Evolutionary conservation across 2,329 filamentous ascomycete genomes (phyloP).

Genomic region (Graphilbum fragrans): DNA sequence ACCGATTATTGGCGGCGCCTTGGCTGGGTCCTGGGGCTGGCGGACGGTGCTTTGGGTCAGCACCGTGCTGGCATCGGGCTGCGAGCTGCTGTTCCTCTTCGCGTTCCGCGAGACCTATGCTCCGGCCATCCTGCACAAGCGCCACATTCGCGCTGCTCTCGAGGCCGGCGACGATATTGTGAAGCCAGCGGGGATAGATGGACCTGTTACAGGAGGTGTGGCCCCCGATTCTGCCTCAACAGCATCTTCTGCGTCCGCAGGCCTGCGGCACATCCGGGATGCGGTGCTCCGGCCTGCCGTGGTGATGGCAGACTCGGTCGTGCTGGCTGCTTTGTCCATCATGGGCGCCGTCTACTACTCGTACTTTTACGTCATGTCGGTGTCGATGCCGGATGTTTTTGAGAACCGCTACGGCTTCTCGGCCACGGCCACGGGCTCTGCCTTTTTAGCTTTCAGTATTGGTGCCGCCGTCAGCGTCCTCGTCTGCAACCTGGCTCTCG

Average conservation of each 20-base stretch:
- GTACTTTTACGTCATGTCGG: constrained; percentile 40
- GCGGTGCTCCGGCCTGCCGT: constrained; percentile 34
- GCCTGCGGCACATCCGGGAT: constrained; percentile 37
- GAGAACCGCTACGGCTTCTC: constrained; percentile 34
- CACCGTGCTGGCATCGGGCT: constrained; percentile 11
- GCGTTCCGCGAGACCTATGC: constrained; percentile 23
- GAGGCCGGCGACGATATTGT: background rate
- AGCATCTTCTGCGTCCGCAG: background rate
- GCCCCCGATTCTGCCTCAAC: background rate
- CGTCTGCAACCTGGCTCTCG: constrained; percentile 36
- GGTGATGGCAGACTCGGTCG: constrained; percentile 31
- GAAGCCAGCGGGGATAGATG: background rate
- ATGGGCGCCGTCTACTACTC: constrained; percentile 36
- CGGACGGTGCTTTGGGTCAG: constrained; percentile 20
- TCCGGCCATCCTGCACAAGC: constrained; percentile 34
- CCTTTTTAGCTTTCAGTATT: constrained; percentile 43
- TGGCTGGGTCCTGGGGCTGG: constrained; percentile 20
- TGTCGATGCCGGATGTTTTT: constrained; percentile 39
- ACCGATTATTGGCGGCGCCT: constrained; percentile 19
- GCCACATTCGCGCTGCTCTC: background rate
- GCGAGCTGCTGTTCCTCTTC: constrained; percentile 14
- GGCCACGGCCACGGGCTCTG: constrained; percentile 36
- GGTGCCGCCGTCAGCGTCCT: constrained; percentile 35
- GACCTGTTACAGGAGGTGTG: background rate
- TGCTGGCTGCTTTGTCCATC: constrained; percentile 28